Base-by-base conservation (phyloP, 805 yeast species). In the Nakazawaea wickerhamii region DNA sequence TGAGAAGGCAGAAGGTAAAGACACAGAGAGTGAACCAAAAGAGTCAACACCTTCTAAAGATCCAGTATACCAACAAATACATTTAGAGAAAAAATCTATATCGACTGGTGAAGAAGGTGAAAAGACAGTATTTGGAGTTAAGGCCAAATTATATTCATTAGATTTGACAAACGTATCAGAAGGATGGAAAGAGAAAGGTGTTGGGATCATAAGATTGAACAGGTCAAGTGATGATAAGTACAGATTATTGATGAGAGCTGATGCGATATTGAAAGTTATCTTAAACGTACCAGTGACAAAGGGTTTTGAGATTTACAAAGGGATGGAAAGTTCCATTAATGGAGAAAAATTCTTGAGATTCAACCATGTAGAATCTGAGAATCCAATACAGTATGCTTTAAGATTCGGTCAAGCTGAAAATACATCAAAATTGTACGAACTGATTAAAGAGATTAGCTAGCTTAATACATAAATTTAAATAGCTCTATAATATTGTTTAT, bases 141-240 rank as follows among this genome's bases (percentile, higher is more conserved):
- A 83, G 37, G 87, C 95, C 4, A 87, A 90, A 55, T 65, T 93
- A 21, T 93, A 90, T 57, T 79, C 76, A 23, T 64, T 87, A 51
- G 84, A 85, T 53, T 65, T 90, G 23, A 65, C 81, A 0, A 73
- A 79, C 28, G 68, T 84, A 3, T 59, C 73, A 7, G 78, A 73
- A 14, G 96, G 96, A 2, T 93, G 99, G 99, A 93, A 87, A 59
- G 99, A 93, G 62, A 77, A 93, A 55, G 99, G 99, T 19, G 71
- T 84, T 32, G 99, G 99, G 2, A 73, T 77, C 4, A 64, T 93
- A n/a, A 95, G 87, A 57, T 73, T 93, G 20, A 91, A 93, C 60
- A 50, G 55, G 40, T 47, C 53, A 20, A 48, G 51, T 9, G 63
- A 65, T 35, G 46, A 48, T 10, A 55, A 61, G 7, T 56, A 59